A percentile compares a stretch with the other conserved stretches of the same genome.
These are phyloP conservation scores for Mrakia gelida DNA, from an alignment of 768 basidiomycete genomes.

Conservation along the genomic window DNA sequence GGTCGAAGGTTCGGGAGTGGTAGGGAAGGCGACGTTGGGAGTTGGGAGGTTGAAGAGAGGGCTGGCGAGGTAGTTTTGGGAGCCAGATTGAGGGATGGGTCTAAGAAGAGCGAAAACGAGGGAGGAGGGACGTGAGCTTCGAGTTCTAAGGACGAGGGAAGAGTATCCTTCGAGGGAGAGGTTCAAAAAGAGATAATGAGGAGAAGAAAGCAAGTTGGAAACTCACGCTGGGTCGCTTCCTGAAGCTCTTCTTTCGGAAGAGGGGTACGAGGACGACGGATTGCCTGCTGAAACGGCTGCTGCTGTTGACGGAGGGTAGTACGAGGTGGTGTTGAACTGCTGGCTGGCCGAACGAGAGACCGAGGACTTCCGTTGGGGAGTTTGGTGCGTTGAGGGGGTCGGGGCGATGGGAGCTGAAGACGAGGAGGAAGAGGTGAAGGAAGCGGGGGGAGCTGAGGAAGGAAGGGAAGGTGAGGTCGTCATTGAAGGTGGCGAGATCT, in stretches of 20 bases:
- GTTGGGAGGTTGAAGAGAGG: not conserved
- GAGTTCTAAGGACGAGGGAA: not conserved
- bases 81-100: not conserved
- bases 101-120: not conserved
- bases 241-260: not conserved
- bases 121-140: not conserved
- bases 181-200: no score
- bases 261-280: not conserved
- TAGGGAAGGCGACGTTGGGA: constrained; percentile 15
- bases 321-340: not conserved
- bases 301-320: not conserved
- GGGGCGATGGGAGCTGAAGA: not conserved
- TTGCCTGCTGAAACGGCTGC: not conserved
- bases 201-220: no score
- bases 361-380: not conserved
- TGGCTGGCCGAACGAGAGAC: not conserved
- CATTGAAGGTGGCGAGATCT: not conserved
- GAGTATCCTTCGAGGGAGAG: no score
- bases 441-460: not conserved
- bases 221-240: no score
- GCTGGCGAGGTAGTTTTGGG: not conserved
- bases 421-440: not conserved
- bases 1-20: constrained; percentile 40
- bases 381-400: not conserved
- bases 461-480: not conserved